phyloP scores from a whole-genome alignment of 2,329 filamentous ascomycete genomes.

The Neodidymelliopsis sp. region DNA sequence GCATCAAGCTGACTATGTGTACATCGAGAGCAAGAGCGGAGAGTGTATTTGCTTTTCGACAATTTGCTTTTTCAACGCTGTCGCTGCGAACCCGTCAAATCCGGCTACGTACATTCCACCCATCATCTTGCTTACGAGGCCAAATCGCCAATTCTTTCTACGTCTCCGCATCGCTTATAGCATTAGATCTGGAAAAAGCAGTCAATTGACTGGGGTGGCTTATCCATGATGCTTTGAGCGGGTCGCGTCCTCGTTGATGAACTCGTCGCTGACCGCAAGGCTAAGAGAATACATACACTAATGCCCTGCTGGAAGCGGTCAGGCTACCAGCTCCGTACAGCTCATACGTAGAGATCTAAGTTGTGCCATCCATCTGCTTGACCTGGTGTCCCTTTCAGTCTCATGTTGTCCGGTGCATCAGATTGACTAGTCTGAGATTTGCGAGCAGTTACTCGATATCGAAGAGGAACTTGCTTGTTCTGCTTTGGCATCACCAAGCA shows the following conservation, averaged over 20 bases:
- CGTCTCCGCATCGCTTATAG: slow-evolving; percentile 7
- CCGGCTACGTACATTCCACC: neutral
- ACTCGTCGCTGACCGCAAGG: neutral
- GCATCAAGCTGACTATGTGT: neutral
- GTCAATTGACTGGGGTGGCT: too few species aligned
- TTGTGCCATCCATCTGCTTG: neutral
- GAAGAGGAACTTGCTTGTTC: neutral
- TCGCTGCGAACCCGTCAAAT: slow-evolving; percentile 1
- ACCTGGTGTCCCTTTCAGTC: neutral
- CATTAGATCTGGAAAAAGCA: slow-evolving; percentile 5
- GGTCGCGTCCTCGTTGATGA: neutral
- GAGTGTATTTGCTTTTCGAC: neutral
- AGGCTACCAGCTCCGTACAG: neutral
- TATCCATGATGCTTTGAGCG: neutral
- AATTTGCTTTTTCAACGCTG: neutral
- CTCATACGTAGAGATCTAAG: neutral
- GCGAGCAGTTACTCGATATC: neutral
- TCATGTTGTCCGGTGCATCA: slow-evolving; percentile 1
- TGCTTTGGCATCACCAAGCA: neutral
- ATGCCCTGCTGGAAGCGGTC: neutral
- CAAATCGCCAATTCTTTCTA: slow-evolving; percentile 7
- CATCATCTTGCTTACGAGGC: neutral
- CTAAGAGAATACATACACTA: neutral
- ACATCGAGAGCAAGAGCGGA: neutral
- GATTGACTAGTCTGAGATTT: neutral